Evolutionary conservation across 2,329 filamentous ascomycete genomes (phyloP).

Genomic region (Pseudogymnoascus sp.): DNA sequence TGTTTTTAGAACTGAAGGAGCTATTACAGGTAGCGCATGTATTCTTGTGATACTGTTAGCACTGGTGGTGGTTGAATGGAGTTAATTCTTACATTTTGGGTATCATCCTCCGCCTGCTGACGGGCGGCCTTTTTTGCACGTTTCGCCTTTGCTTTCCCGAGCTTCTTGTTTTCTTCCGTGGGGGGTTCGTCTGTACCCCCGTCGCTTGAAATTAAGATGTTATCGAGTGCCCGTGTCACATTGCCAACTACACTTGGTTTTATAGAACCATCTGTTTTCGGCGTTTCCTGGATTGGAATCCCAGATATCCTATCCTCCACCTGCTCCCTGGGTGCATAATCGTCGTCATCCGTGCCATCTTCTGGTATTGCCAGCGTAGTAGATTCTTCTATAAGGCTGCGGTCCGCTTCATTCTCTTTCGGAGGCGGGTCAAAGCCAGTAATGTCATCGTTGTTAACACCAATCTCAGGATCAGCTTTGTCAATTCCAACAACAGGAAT

Average conservation of each 20-base stretch:
- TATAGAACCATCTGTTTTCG: background rate
- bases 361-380: background rate
- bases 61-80: background rate
- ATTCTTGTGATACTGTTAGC: constrained; percentile 28
- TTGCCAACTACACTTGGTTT: constrained; percentile 17
- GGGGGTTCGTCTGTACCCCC: constrained; percentile 12
- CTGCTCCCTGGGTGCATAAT: constrained; percentile 27
- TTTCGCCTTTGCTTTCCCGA: constrained; percentile 48
- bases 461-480: background rate
- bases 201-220: constrained; percentile 18
- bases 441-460: background rate
- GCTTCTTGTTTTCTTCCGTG: constrained; percentile 24
- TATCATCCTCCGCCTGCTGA: constrained; percentile 16
- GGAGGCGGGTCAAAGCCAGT: background rate
- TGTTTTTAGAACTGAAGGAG: constrained; percentile 52
- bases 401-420: background rate
- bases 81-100: background rate
- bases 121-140: constrained; percentile 42
- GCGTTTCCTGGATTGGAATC: background rate
- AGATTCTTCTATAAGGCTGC: background rate
- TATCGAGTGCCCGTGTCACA: constrained; percentile 12
- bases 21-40: constrained; percentile 51
- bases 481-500: background rate
- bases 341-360: constrained; percentile 20
- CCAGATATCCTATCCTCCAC: constrained; percentile 22